Evolutionary conservation across 2,329 filamentous ascomycete genomes (phyloP).

Genomic region (Trichoderma atrobrunneum): DNA sequence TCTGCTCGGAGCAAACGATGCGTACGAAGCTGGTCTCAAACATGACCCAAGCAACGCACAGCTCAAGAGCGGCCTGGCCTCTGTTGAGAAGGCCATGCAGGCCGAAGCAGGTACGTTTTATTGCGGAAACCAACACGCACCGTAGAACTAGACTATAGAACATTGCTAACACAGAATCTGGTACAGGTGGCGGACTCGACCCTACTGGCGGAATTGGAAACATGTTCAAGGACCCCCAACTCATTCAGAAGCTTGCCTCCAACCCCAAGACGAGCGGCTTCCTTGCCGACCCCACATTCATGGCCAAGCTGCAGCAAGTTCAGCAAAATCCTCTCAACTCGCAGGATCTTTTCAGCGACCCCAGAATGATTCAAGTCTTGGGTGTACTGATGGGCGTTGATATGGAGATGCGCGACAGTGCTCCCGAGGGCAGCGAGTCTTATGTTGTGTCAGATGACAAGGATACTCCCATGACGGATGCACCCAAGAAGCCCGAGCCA

Average conservation of each 20-base stretch:
- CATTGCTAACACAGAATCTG: neutral
- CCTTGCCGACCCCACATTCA: slow-evolving; percentile 81
- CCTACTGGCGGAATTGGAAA: slow-evolving; percentile 74
- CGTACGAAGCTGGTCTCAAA: slow-evolving; percentile 93
- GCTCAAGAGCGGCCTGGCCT: slow-evolving; percentile 81
- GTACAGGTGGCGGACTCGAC: slow-evolving; percentile 48
- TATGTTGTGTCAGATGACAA: slow-evolving; percentile 57
- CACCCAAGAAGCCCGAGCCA: slow-evolving; percentile 44
- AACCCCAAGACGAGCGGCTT: slow-evolving; percentile 90
- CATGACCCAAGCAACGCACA: slow-evolving; percentile 88
- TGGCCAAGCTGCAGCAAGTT: slow-evolving; percentile 81
- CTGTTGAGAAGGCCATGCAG: slow-evolving; percentile 86
- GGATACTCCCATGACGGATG: slow-evolving; percentile 77
- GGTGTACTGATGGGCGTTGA: slow-evolving; percentile 92
- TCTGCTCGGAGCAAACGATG: slow-evolving; percentile 78
- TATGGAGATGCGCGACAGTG: slow-evolving; percentile 57
- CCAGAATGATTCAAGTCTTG: slow-evolving; percentile 89
- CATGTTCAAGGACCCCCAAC: slow-evolving; percentile 91
- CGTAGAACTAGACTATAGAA: slow-evolving; percentile 22
- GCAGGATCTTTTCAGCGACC: slow-evolving; percentile 80
- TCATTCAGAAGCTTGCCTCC: slow-evolving; percentile 83
- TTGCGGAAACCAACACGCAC: slow-evolving; percentile 10
- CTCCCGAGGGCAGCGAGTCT: slow-evolving; percentile 49
- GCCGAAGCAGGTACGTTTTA: slow-evolving; percentile 39
- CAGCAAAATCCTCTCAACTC: slow-evolving; percentile 77